Conservation (phyloP, 208 protist genomes). For the Crithidia expoeki region DNA sequence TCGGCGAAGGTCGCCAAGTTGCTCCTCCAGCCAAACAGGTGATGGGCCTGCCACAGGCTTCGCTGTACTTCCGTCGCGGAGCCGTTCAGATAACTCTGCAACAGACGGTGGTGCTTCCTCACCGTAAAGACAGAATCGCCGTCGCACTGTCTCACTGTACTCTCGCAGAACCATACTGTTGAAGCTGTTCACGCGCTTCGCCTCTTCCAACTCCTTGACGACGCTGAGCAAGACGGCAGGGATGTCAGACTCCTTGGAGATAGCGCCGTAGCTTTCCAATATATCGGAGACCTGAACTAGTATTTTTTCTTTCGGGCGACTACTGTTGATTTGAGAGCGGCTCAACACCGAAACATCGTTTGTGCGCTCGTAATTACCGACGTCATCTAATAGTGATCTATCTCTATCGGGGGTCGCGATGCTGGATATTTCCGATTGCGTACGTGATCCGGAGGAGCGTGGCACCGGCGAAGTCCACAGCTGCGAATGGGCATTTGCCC, state of each 20-base stretch:
- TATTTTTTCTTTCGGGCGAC: slow-evolving; percentile 15
- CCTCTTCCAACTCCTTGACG: slow-evolving; percentile 56
- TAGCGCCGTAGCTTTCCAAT: slow-evolving; percentile 50
- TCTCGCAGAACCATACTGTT: slow-evolving; percentile 53
- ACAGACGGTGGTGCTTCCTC: slow-evolving; percentile 37
- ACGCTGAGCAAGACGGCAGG: slow-evolving; percentile 47
- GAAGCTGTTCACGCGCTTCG: slow-evolving; percentile 45
- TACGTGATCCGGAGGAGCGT: slow-evolving; percentile 23
- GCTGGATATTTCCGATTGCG: slow-evolving; percentile 35
- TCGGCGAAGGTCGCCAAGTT: slow-evolving; percentile 15
- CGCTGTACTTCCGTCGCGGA: slow-evolving; percentile 10
- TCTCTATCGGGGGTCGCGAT: slow-evolving; percentile 34
- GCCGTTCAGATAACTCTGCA: slow-evolving; percentile 13
- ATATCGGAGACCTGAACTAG: slow-evolving; percentile 61
- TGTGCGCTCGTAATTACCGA: neutral
- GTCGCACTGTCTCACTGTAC: slow-evolving; percentile 47
- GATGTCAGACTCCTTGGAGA: slow-evolving; percentile 36
- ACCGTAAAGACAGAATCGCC: slow-evolving; percentile 49
- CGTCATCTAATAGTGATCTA: slow-evolving; percentile 37
- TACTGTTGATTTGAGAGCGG: slow-evolving; percentile 1
- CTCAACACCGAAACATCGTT: neutral
- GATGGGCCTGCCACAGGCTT: neutral
- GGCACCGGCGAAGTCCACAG: slow-evolving; percentile 28
- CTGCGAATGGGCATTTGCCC: slow-evolving; percentile 38
- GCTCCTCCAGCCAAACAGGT: slow-evolving; percentile 32